Evolutionary conservation across 257 asterid genomes (phyloP).

Genomic region (Paraleonurus japonicus): DNA sequence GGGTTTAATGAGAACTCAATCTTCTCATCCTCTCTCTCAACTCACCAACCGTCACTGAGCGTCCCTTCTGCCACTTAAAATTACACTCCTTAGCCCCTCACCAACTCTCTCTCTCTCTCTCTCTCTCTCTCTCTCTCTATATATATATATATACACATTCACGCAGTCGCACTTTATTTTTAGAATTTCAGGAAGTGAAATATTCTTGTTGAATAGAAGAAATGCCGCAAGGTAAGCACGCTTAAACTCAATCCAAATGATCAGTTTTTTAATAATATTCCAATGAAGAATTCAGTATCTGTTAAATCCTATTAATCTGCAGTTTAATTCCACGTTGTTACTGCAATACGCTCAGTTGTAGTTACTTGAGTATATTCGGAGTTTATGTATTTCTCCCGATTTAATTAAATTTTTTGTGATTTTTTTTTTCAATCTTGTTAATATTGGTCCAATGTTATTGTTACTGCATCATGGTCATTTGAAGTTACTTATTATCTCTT

Average conservation of each 20-base stretch:
- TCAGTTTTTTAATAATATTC: not conserved
- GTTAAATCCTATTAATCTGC: not conserved
- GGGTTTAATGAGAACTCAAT: not conserved
- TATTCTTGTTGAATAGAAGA: constrained; percentile 13
- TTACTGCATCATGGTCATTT: not conserved
- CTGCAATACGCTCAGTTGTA: too few relatives aligned
- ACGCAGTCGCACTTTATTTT: constrained; percentile 7
- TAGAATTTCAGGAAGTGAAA: constrained; percentile 19
- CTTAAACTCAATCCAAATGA: constrained; percentile 9
- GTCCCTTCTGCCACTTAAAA: constrained; percentile 4
- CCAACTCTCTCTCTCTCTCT: not conserved
- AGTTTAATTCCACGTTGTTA: not conserved
- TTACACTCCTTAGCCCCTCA: too few relatives aligned
- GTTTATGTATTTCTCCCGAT: not conserved
- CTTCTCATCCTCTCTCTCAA: constrained; percentile 3
- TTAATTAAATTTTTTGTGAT: too few relatives aligned
- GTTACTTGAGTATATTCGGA: not conserved
- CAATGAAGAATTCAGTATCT: not conserved
- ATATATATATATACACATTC: not conserved
- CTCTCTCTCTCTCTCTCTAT: too few relatives aligned
- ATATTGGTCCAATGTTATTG: not conserved
- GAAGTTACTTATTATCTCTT: not conserved
- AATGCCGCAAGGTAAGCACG: constrained; percentile 39
- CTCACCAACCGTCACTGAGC: constrained; percentile 35
- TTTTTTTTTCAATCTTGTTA: not conserved